phyloP scores from a whole-genome alignment of 345 rosid species.

The Arabis hirsuta region DNA sequence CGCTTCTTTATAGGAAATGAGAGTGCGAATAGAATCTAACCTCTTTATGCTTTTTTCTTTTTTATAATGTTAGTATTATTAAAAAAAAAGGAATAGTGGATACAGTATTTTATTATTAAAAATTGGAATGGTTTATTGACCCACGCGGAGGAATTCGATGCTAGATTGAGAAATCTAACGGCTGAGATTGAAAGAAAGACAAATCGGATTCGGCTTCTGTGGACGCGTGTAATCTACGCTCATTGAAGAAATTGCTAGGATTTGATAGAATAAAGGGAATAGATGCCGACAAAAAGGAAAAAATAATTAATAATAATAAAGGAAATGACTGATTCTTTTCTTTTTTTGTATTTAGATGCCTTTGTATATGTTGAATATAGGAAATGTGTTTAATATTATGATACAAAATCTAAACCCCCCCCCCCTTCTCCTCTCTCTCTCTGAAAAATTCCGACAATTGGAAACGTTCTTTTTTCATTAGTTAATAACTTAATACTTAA shows the following conservation, averaged over 20 bases:
- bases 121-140: constrained; percentile 5
- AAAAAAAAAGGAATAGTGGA: not conserved
- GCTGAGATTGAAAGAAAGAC: not conserved
- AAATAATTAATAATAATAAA: too few species aligned
- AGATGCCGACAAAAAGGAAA: too few species aligned
- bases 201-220: not conserved
- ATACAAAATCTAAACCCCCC: too few species aligned
- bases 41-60: constrained; percentile 5
- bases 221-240: constrained; percentile 26
- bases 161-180: constrained; percentile 5
- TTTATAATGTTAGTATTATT: not conserved
- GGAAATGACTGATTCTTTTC: too few species aligned
- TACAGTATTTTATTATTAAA: not conserved
- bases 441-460: too few species aligned
- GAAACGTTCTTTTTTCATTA: too few species aligned
- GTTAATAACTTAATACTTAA: too few species aligned
- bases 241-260: not conserved
- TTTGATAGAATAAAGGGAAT: too few species aligned
- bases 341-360: too few species aligned
- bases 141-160: constrained; percentile 39
- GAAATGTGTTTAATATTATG: too few species aligned
- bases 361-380: too few species aligned
- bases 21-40: constrained; percentile 32
- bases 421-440: too few species aligned
- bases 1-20: constrained; percentile 24